phyloP scores from a whole-genome alignment of 768 basidiomycete genomes.

The Favolaschia claudopus region DNA sequence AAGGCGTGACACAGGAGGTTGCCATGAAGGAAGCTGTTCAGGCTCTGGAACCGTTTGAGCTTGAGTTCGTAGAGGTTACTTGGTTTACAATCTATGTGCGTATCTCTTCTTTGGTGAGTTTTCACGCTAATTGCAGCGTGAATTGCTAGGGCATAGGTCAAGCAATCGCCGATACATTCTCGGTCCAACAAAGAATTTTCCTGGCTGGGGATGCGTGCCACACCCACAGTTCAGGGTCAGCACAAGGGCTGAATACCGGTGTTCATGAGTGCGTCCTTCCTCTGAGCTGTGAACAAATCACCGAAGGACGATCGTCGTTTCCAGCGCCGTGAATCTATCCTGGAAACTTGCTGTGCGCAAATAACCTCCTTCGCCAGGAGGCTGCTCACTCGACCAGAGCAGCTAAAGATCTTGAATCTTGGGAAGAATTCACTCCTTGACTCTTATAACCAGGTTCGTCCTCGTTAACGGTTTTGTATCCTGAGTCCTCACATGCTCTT shows the following conservation, averaged over 20 bases:
- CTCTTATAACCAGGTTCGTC: conserved; percentile 24
- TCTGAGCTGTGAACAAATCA: background rate
- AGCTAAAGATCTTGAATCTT: conserved; percentile 24
- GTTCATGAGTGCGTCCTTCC: conserved; percentile 26
- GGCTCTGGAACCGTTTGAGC: conserved; percentile 25
- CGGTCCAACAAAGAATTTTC: conserved; percentile 22
- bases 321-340: conserved; percentile 28
- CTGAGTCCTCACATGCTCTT: too few species aligned
- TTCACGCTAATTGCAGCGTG: background rate
- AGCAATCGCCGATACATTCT: conserved; percentile 26
- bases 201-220: conserved; percentile 32
- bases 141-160: conserved; percentile 28
- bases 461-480: too few species aligned
- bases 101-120: background rate
- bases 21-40: conserved; percentile 22
- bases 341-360: conserved; percentile 29
- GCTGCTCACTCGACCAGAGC: background rate
- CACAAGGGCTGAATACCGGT: conserved; percentile 30
- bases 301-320: background rate
- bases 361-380: background rate
- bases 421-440: conserved; percentile 23
- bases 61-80: conserved; percentile 23
- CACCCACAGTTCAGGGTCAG: conserved; percentile 29
- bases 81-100: conserved; percentile 29
- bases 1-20: conserved; percentile 25